Evolutionary conservation across 1,284 basidiomycete species (phyloP).

Genomic region (Ustilago curta): DNA sequence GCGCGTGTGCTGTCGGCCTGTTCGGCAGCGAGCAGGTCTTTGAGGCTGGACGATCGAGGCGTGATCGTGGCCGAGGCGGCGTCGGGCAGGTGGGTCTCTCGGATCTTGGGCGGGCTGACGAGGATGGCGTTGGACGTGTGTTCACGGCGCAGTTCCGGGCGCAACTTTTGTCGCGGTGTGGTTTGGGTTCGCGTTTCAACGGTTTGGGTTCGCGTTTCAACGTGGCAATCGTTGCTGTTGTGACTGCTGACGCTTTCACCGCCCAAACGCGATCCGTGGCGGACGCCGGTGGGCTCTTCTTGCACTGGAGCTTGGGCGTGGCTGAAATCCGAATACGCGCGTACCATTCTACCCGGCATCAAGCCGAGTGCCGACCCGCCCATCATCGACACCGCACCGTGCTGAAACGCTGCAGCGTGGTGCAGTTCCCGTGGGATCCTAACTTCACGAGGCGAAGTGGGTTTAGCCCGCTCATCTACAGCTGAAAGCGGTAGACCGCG

Average conservation of each 20-base stretch:
- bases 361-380: constrained; percentile 29
- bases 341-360: constrained; percentile 37
- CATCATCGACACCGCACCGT: constrained; percentile 8
- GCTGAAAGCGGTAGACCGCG: constrained; percentile 19
- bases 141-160: constrained; percentile 35
- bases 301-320: constrained; percentile 1
- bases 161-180: constrained; percentile 23
- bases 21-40: constrained; percentile 28
- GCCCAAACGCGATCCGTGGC: constrained; percentile 17
- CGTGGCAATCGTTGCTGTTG: constrained; percentile 8
- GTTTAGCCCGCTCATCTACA: constrained; percentile 14
- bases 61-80: constrained; percentile 26
- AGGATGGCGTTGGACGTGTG: constrained; percentile 40
- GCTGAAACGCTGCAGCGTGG: neutral
- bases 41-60: constrained; percentile 35
- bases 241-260: constrained; percentile 35
- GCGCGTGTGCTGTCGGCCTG: neutral
- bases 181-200: constrained; percentile 15
- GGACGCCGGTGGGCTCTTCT: constrained; percentile 1
- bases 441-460: constrained; percentile 19
- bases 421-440: constrained; percentile 18
- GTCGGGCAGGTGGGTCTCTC: no score
- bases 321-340: constrained; percentile 33
- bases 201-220: constrained; percentile 15
- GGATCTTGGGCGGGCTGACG: constrained; percentile 16